Evolutionary conservation across 768 basidiomycete species (phyloP).

Genomic region (Psilocybe sp.): DNA sequence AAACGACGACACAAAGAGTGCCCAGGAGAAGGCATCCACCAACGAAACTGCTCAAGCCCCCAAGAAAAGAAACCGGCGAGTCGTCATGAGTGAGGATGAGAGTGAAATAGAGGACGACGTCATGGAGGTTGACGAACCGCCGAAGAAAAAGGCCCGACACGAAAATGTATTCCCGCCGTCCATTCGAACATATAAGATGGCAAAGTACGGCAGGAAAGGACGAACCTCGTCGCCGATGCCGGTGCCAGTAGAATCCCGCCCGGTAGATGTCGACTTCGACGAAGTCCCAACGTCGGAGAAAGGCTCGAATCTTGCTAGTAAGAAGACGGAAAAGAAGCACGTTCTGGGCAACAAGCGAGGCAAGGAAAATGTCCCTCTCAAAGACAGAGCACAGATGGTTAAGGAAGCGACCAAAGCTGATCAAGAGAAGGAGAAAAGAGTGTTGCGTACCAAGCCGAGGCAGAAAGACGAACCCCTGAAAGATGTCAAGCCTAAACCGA

Average conservation of each 20-base stretch:
- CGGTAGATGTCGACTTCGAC: conserved; percentile 8
- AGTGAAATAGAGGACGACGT: not conserved
- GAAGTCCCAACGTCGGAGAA: conserved; percentile 5
- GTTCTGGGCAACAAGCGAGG: no score
- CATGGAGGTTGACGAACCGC: not conserved
- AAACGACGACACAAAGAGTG: no score
- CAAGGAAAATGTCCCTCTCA: no score
- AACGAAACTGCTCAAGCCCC: not conserved
- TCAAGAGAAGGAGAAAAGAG: no score
- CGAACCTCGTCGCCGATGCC: not conserved
- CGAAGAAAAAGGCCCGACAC: not conserved
- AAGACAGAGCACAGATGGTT: no score
- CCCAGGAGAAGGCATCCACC: not conserved
- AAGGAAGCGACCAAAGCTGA: no score
- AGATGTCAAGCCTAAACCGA: no score
- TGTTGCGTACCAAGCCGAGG: no score
- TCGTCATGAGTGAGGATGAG: not conserved
- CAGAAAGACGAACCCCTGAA: no score
- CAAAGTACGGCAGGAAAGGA: conserved; percentile 5
- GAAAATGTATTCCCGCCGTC: not conserved
- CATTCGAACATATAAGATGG: not conserved
- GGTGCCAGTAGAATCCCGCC: no score
- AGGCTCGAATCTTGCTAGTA: no score
- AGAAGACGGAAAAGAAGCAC: no score
- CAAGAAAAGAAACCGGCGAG: not conserved